Evolutionary conservation across 768 basidiomycete genomes (phyloP).

Genomic region (Leccinum barrowsii): DNA sequence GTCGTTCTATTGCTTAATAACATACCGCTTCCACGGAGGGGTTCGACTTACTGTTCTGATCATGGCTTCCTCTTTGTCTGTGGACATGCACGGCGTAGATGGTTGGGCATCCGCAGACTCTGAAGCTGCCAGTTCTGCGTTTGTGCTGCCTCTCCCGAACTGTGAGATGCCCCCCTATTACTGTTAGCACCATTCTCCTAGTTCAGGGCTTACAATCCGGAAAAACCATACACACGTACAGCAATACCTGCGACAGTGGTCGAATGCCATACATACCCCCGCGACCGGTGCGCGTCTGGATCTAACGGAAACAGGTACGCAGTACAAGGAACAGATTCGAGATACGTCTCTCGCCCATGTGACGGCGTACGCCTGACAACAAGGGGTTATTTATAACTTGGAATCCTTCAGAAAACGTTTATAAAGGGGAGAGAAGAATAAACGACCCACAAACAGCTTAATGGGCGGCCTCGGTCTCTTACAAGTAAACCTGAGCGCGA

Average conservation of each 20-base stretch:
- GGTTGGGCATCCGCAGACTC: too few species aligned
- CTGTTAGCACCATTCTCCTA: not conserved
- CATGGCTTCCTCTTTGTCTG: too few species aligned
- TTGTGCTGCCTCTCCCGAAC: not conserved
- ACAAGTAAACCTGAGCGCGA: not conserved
- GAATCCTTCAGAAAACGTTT: not conserved
- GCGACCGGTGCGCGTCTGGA: not conserved
- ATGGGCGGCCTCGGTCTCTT: not conserved
- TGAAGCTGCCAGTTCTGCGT: not conserved
- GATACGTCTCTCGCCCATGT: not conserved
- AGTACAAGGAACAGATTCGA: not conserved
- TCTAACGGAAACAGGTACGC: not conserved
- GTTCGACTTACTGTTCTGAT: too few species aligned
- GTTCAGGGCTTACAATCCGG: not conserved
- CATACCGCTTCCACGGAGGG: too few species aligned
- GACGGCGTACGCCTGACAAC: not conserved
- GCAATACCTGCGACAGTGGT: not conserved
- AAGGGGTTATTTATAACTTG: not conserved
- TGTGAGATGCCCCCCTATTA: not conserved
- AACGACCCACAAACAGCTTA: not conserved
- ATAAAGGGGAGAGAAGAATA: not conserved
- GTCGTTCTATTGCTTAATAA: too few species aligned
- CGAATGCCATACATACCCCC: not conserved
- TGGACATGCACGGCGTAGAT: too few species aligned
- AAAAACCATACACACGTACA: not conserved